Percentiles rank a stretch among this genome's conserved stretches.
Conservation (phyloP, 495 filamentous ascomycete species). For the Usnea hakonensis region DNA sequence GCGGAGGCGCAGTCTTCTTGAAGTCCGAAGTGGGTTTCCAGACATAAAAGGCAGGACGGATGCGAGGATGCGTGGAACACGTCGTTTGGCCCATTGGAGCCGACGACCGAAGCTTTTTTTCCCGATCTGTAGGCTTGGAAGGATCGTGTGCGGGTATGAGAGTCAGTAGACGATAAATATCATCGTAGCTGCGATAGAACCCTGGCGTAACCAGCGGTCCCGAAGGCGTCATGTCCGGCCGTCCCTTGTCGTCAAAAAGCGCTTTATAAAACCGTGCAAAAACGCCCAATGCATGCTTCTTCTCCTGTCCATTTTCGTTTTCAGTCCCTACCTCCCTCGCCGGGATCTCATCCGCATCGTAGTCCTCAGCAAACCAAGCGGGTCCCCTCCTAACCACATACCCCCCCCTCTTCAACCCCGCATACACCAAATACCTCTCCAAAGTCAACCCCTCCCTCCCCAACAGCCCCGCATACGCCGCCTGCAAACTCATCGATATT, state of each 20-base stretch:
- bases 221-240: constrained; percentile 16
- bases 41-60: constrained; percentile 64
- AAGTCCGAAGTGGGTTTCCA: constrained; percentile 70
- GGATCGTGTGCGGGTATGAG: constrained; percentile 72
- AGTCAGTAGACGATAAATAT: constrained; percentile 64
- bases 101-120: constrained; percentile 16
- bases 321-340: background rate
- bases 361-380: constrained; percentile 49
- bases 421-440: constrained; percentile 83
- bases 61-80: constrained; percentile 38
- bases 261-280: constrained; percentile 39
- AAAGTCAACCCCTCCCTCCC: constrained; percentile 57
- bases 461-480: constrained; percentile 73
- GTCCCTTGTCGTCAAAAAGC: constrained; percentile 23
- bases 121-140: constrained; percentile 12
- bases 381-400: constrained; percentile 67
- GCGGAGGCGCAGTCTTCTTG: constrained; percentile 63
- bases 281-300: constrained; percentile 18
- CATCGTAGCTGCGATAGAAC: constrained; percentile 69
- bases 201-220: constrained; percentile 71
- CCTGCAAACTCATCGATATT: constrained; percentile 80
- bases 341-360: constrained; percentile 36
- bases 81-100: constrained; percentile 13
- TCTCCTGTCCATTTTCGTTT: too few species aligned
- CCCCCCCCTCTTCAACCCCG: constrained; percentile 72